Conservation (phyloP, 257 asterid genomes). For the Penstemon eatonii region DNA sequence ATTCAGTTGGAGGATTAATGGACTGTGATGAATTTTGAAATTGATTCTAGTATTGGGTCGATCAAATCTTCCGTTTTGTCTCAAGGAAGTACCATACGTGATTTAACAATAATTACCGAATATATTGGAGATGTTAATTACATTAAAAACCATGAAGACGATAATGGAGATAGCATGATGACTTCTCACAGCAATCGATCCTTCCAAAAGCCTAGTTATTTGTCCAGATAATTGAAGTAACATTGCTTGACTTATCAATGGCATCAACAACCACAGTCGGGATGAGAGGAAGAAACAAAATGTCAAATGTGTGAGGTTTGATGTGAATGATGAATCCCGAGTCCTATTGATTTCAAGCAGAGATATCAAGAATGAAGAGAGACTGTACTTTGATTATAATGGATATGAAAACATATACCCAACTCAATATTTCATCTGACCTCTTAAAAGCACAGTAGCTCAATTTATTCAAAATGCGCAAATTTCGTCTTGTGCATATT, state of each 20-base stretch:
- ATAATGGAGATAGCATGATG: constrained; percentile 74
- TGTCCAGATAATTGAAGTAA: constrained; percentile 87
- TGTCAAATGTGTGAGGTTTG: constrained; percentile 76
- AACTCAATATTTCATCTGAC: constrained; percentile 79
- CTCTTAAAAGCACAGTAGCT: not conserved
- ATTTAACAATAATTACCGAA: too few relatives aligned
- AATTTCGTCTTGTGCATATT: not conserved
- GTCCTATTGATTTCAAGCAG: constrained; percentile 75
- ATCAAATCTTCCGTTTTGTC: too few relatives aligned
- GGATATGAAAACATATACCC: constrained; percentile 92
- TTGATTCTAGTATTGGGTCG: too few relatives aligned
- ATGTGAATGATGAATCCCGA: constrained; percentile 73
- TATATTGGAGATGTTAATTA: too few relatives aligned
- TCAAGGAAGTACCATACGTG: too few relatives aligned
- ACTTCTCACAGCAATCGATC: constrained; percentile 68
- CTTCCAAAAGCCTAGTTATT: constrained; percentile 66
- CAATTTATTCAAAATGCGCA: too few relatives aligned
- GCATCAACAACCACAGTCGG: constrained; percentile 88
- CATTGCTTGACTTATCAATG: constrained; percentile 47
- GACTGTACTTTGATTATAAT: constrained; percentile 86
- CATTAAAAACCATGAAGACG: too few relatives aligned
- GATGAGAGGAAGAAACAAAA: constrained; percentile 90
- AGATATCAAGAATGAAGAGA: constrained; percentile 79
- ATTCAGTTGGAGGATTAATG: too few relatives aligned
- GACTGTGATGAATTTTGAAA: too few relatives aligned